Conservation (phyloP, 164 flowering plant genomes). For the Malania oleifera region DNA sequence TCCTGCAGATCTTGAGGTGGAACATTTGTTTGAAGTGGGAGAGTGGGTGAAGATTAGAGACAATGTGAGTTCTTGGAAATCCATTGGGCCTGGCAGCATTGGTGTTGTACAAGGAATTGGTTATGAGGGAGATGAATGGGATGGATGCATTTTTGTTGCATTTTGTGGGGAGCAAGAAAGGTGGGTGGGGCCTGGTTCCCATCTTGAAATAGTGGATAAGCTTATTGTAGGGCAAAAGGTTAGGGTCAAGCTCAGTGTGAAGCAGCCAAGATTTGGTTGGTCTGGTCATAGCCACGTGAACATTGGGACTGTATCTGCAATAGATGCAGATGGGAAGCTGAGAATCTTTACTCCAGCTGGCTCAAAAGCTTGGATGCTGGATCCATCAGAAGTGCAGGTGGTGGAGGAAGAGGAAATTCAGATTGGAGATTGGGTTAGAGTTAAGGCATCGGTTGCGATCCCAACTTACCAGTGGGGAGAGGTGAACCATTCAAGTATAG, state of each 20-base stretch:
- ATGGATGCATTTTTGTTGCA: constrained; percentile 60
- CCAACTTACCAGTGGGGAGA: constrained; percentile 96
- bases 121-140: constrained; percentile 67
- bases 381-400: constrained; percentile 79
- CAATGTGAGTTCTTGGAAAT: constrained; percentile 59
- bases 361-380: constrained; percentile 86
- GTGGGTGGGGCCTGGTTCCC: constrained; percentile 63
- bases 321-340: constrained; percentile 92
- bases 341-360: constrained; percentile 85
- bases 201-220: constrained; percentile 51
- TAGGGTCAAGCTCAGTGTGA: constrained; percentile 55
- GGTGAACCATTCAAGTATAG: constrained; percentile 73
- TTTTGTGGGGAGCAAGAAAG: constrained; percentile 94
- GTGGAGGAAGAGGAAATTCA: constrained; percentile 71
- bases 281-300: constrained; percentile 77
- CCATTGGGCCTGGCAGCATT: constrained; percentile 67
- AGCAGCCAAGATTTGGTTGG: constrained; percentile 98
- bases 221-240: constrained; percentile 67
- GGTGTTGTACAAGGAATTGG: constrained; percentile 91
- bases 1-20: constrained; percentile 84
- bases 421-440: constrained; percentile 89
- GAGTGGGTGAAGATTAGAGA: constrained; percentile 81
- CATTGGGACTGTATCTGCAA: constrained; percentile 66
- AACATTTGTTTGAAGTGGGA: constrained; percentile 74
- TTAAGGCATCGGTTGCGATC: constrained; percentile 46